Conservation (phyloP, 495 filamentous ascomycete genomes). For the Cercophora sp. region DNA sequence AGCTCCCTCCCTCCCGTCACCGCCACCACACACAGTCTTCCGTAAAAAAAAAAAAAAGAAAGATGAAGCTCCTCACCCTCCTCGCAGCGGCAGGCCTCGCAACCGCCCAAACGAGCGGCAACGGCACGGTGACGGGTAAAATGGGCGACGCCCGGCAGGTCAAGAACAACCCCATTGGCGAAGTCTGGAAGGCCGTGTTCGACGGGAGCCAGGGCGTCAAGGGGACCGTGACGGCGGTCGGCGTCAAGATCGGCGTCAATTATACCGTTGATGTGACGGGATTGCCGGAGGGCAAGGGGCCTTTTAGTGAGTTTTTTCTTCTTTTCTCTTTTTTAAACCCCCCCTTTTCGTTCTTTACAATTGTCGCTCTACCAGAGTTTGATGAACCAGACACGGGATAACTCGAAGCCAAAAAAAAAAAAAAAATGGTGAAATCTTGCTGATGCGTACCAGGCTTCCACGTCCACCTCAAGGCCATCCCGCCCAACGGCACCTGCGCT, state of each 20-base stretch:
- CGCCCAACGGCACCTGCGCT: constrained; percentile 70
- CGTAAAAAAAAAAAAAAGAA: too few species aligned
- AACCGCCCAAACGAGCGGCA: constrained; percentile 30
- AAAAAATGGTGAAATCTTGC: too few species aligned
- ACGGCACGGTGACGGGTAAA: constrained; percentile 33
- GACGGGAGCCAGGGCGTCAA: constrained; percentile 42
- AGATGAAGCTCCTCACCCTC: constrained; percentile 39
- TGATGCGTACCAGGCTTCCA: constrained; percentile 81
- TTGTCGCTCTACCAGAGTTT: too few species aligned
- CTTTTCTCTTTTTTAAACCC: too few species aligned
- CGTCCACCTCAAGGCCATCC: constrained; percentile 68
- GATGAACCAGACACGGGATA: too few species aligned
- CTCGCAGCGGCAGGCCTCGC: constrained; percentile 40
- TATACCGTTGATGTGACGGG: constrained; percentile 59
- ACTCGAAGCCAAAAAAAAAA: too few species aligned
- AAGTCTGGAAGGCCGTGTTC: constrained; percentile 50
- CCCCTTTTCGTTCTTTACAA: too few species aligned
- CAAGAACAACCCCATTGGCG: constrained; percentile 55
- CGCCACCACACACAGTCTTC: too few species aligned
- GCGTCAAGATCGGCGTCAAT: constrained; percentile 53
- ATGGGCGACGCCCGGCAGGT: constrained; percentile 54
- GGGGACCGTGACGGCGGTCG: constrained; percentile 55
- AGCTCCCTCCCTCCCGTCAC: too few species aligned
- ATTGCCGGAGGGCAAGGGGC: constrained; percentile 57
- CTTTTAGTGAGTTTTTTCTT: constrained; percentile 58